Conservation (phyloP, 305 asterid genomes). For the Galium porrigens region DNA sequence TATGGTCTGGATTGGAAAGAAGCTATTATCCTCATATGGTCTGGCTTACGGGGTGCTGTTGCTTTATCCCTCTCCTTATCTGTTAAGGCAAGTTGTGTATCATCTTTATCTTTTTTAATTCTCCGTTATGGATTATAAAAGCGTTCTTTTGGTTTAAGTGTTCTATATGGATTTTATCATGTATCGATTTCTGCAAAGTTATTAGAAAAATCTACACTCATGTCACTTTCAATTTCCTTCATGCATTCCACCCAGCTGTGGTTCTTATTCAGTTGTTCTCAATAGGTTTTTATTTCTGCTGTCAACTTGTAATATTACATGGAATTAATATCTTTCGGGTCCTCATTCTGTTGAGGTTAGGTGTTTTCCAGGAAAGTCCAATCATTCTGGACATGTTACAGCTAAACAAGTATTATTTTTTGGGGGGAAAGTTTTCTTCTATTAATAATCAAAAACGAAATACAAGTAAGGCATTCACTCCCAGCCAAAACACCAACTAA, state of each 20-base stretch:
- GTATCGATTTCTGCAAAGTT: neutral
- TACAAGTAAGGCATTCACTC: too few species aligned
- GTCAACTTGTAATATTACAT: constrained; percentile 1
- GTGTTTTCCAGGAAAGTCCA: neutral
- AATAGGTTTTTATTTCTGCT: neutral
- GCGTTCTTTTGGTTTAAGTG: neutral
- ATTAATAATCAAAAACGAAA: too few species aligned
- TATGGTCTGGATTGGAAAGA: constrained; percentile 94
- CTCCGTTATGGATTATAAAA: constrained; percentile 2
- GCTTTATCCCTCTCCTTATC: constrained; percentile 84
- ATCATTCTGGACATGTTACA: neutral
- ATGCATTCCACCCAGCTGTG: neutral
- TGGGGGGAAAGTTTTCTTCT: too few species aligned
- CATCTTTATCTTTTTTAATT: neutral
- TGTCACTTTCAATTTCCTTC: neutral
- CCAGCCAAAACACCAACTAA: too few species aligned
- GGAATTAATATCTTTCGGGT: neutral
- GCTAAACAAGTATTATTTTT: neutral
- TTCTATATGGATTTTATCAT: constrained; percentile 13
- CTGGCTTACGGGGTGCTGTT: constrained; percentile 96
- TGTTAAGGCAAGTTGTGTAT: constrained; percentile 45
- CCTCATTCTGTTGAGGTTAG: neutral
- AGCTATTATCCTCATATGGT: constrained; percentile 80
- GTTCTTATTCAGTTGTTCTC: too few species aligned
- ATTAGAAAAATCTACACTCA: neutral